A percentile compares a stretch with the other conserved stretches of the same genome.
Conservation (phyloP, 257 asterid genomes). For the Scutellaria baicalensis region DNA sequence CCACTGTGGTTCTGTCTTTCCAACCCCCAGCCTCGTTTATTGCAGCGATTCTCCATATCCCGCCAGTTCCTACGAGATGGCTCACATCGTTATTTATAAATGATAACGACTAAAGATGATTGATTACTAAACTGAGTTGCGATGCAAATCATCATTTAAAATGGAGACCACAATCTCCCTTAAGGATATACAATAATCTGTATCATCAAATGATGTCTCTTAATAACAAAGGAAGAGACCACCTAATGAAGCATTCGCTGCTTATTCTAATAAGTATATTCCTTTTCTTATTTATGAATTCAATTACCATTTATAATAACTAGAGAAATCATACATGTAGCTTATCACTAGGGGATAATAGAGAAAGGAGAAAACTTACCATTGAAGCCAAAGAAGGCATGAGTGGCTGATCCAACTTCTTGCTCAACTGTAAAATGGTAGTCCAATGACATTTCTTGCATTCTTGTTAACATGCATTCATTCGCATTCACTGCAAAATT, state of each 20-base stretch:
- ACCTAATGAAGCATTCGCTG: background rate
- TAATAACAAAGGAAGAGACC: constrained; percentile 13
- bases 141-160: background rate
- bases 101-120: background rate
- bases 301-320: background rate
- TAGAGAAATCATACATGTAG: background rate
- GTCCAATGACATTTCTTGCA: constrained; percentile 72
- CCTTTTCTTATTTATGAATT: background rate
- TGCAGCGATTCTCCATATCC: constrained; percentile 61
- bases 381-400: constrained; percentile 67
- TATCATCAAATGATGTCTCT: background rate
- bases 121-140: background rate
- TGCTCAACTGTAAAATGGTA: constrained; percentile 68
- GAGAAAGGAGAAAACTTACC: constrained; percentile 19
- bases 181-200: background rate
- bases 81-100: background rate
- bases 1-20: constrained; percentile 61
- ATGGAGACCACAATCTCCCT: background rate
- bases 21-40: constrained; percentile 67
- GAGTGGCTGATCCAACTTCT: constrained; percentile 71
- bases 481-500: constrained; percentile 48
- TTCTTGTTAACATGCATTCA: constrained; percentile 62
- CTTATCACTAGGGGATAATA: background rate
- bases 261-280: background rate
- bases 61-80: constrained; percentile 49